These are phyloP conservation scores for Cytospora chrysosperma DNA, from an alignment of 2,329 filamentous ascomycete genomes.

Conservation along the genomic window DNA sequence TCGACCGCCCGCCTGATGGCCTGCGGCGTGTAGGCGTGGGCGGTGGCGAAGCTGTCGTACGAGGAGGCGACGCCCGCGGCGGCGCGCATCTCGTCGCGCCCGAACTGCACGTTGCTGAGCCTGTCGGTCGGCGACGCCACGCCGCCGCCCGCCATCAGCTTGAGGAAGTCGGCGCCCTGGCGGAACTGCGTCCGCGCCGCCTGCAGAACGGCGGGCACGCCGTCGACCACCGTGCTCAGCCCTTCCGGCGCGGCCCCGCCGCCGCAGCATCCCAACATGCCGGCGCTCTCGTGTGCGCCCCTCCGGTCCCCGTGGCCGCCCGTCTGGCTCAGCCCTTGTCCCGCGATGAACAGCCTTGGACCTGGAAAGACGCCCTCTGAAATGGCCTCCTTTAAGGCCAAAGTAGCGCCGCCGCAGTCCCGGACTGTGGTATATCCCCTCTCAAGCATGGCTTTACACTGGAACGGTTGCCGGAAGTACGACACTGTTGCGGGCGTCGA, in stretches of 20 bases:
- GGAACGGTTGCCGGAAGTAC: conserved; percentile 46
- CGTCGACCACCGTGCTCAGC: conserved; percentile 49
- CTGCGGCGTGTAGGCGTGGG: conserved; percentile 49
- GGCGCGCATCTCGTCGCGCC: conserved; percentile 49
- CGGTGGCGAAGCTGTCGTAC: conserved; percentile 47
- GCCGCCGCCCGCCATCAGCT: conserved; percentile 60
- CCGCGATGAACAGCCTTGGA: conserved; percentile 55
- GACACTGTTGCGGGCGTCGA: conserved; percentile 37
- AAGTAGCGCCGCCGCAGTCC: conserved; percentile 56
- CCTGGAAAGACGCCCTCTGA: conserved; percentile 55
- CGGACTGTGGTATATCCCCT: conserved; percentile 59
- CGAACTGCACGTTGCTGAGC: conserved; percentile 56
- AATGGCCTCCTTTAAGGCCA: conserved; percentile 56
- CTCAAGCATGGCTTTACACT: conserved; percentile 49
- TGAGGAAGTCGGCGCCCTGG: conserved; percentile 59
- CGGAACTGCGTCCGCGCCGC: conserved; percentile 54
- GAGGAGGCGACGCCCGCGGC: conserved; percentile 45
- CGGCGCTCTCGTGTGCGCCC: conserved; percentile 38
- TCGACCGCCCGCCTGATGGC: conserved; percentile 48
- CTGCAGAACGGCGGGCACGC: conserved; percentile 53
- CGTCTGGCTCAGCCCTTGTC: conserved; percentile 54
- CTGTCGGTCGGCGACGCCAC: conserved; percentile 55
- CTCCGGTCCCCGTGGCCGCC: conserved; percentile 58
- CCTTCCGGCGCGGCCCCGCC: conserved; percentile 27
- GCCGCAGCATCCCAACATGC: conserved; percentile 44